Base-by-base conservation (phyloP, 257 asterid genomes). In the Thymus quinquecostatus region DNA sequence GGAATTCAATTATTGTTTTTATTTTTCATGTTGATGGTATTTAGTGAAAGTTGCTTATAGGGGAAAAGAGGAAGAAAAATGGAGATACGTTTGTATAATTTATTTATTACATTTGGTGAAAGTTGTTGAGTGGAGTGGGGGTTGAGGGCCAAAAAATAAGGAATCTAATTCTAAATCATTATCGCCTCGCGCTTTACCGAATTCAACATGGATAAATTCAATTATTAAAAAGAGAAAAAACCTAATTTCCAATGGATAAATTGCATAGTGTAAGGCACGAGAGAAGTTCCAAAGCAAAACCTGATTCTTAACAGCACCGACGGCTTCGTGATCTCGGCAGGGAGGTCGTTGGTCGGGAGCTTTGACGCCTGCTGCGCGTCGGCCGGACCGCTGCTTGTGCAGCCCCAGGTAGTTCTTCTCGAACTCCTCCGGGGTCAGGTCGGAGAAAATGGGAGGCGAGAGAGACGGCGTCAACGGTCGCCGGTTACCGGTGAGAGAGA, bases 271-370 rank as follows among this genome's bases (percentile, higher is more conserved):
- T 21, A 32, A 69, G 12, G 10, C 47, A 57, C 29, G 6, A 47
- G 32, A 14, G 0, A 29, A 33, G n/a, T 4, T 36, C 1, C 21
- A 21, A 29, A 4, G 32, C 12, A n/a, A 28, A 10, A 91, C 98
- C 96, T 91, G 98, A 83, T 91, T 79, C 53, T 94, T 93, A 14
- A 93, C 92, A 60, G 62, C 85, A 60, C 96, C 82, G 34, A 91
- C 95, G 45, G 98, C 96, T 10, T 97, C 97, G 8, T 86, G 86
- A 6, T 90, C 98, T 32, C 92, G 41, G 74, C 14, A 3, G 97
- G 97, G 2, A 93, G 84, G 71, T 85, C 78, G 4, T 14, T 66
- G 6, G 97, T 93, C 29, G 97, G 98, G 4, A 93, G 85, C 69
- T 79, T 75, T 7, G 92, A 87, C 36, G 98, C 97, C 74, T 87